These are phyloP conservation scores for Xylaria sp. DNA, from an alignment of 2,329 filamentous ascomycete species.

Conservation along the genomic window DNA sequence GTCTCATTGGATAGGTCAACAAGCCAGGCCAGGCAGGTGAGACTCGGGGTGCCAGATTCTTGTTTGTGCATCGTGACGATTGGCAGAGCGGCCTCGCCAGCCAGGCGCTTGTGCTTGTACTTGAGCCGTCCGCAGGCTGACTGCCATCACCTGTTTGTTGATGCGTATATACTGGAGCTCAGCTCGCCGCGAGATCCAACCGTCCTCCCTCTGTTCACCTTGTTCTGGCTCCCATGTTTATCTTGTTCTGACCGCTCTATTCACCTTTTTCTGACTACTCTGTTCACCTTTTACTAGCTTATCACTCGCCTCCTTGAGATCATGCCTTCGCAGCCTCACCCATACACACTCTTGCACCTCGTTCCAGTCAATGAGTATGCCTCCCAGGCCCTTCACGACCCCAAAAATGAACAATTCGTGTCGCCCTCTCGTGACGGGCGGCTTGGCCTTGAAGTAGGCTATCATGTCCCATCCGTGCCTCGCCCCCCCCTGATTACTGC, in stretches of 20 bases:
- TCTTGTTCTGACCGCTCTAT: neutral
- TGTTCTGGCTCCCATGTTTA: no score
- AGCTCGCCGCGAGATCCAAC: neutral
- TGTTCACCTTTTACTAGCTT: neutral
- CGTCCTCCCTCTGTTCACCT: neutral
- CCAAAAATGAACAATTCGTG: neutral
- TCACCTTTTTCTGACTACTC: neutral
- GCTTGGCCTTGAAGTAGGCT: conserved; percentile 4
- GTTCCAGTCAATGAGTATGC: neutral
- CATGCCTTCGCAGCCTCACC: neutral
- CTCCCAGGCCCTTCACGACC: neutral
- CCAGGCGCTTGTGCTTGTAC: neutral
- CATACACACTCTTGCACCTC: neutral
- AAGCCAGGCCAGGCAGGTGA: neutral
- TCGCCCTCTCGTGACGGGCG: neutral
- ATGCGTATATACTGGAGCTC: neutral
- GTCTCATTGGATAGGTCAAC: neutral
- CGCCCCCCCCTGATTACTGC: neutral
- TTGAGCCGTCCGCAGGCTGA: neutral
- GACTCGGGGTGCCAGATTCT: neutral
- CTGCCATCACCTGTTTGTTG: neutral
- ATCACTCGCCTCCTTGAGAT: neutral
- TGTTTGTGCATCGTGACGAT: neutral
- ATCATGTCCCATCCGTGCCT: neutral
- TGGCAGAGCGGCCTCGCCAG: neutral